Evolutionary conservation across 2,329 filamentous ascomycete species (phyloP), one percentile per base, ranked within the genome.

Genomic region (Clarireedia monteithiana): DNA sequence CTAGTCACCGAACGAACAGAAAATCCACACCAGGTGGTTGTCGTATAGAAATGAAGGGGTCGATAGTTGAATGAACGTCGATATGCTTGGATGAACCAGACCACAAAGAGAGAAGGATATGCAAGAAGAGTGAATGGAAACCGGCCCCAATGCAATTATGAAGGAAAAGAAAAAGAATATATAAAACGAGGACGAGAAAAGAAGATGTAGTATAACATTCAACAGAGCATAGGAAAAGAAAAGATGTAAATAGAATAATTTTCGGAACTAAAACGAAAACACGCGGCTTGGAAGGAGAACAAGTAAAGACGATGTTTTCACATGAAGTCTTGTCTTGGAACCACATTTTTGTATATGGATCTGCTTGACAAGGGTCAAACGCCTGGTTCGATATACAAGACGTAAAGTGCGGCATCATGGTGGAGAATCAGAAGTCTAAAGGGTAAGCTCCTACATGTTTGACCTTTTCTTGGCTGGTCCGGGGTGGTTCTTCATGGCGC

Each of bases 361-460:
- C 53, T 49, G 51, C 60, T 57, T 45, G 51, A 53, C 58, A 48
- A 58, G 59, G 61, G 55, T 60, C 56, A 64, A 64, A 66, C 65
- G 57, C 58, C 58, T 56, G 60, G 58, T 55, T 51, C 54, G 48
- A 50, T 36, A 62, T 61, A 54, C 63, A 62, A 66, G 64, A 67
- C 65, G 62, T 34, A 52, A 42, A 55, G 48, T 64, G 65, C 64
- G 60, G 57, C 65, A 67, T 62, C 39, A 61, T 49, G 57, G 62
- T 63, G 62, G 63, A 55, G 62, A 59, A 59, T 50, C 24, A 12
- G 40, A 50, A 47, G 47, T 57, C 48, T 23, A 62, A 60, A 57
- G 44, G 51, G 59, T 38, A 58, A 59, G 61, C 54, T 49, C 45
- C 52, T 57, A 59, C 38, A 40, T 36, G 53, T 55, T 55, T 55